These are phyloP conservation scores for Euphorbia peplus DNA, from an alignment of 345 rosid genomes.

Conservation along the genomic window DNA sequence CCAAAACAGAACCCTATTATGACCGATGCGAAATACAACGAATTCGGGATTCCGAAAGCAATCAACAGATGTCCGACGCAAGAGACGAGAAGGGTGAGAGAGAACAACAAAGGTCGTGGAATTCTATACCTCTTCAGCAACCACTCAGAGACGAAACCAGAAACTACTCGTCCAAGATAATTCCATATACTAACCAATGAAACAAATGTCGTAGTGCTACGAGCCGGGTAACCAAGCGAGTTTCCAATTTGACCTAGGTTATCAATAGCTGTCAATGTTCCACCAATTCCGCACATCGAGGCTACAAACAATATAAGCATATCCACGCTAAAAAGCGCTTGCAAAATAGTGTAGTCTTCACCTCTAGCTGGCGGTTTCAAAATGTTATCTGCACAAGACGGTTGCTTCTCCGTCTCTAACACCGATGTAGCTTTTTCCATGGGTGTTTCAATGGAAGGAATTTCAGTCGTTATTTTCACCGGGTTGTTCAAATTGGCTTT, in stretches of 20 bases:
- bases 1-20: conserved; percentile 20
- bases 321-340: conserved; percentile 24
- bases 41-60: conserved; percentile 20
- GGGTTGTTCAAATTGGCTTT: background rate
- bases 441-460: background rate
- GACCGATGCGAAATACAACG: conserved; percentile 22
- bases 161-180: conserved; percentile 20
- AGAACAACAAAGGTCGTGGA: conserved; percentile 19
- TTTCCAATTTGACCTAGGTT: conserved; percentile 19
- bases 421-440: background rate
- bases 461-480: conserved; percentile 1
- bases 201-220: conserved; percentile 16
- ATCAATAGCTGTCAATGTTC: conserved; percentile 18
- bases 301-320: conserved; percentile 19
- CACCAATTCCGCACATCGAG: conserved; percentile 17
- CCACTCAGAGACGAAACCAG: conserved; percentile 21
- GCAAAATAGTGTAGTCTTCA: conserved; percentile 24
- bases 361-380: conserved; percentile 21
- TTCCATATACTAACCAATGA: conserved; percentile 28
- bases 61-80: conserved; percentile 20
- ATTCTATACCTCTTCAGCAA: conserved; percentile 13
- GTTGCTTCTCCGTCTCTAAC: conserved; percentile 3
- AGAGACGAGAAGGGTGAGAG: conserved; percentile 11
- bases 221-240: conserved; percentile 20
- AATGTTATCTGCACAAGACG: conserved; percentile 2